These are phyloP conservation scores for Aspergillus sp. DNA, from an alignment of 2,329 filamentous ascomycete genomes.

Conservation along the genomic window DNA sequence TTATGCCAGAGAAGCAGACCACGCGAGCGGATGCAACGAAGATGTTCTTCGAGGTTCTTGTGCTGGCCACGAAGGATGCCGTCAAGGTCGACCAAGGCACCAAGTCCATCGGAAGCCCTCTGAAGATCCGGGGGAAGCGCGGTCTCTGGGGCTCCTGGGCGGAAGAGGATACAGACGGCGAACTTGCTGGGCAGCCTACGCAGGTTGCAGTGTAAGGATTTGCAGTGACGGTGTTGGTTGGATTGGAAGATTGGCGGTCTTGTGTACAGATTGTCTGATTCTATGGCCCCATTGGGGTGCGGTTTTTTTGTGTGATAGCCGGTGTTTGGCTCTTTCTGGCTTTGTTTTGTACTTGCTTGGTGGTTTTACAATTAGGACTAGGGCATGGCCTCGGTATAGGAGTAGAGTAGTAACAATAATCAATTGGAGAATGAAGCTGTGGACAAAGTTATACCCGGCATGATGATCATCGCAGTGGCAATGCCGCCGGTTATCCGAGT, in stretches of 20 bases:
- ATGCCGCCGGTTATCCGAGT: too few species aligned
- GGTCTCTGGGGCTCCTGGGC: slow-evolving; percentile 98
- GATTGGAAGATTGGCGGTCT: too few species aligned
- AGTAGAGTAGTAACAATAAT: too few species aligned
- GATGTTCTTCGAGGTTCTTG: slow-evolving; percentile 98
- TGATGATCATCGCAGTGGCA: too few species aligned
- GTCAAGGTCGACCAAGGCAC: slow-evolving; percentile 88
- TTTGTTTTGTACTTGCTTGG: too few species aligned
- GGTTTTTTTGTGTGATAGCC: slow-evolving; percentile 1
- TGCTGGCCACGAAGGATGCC: slow-evolving; percentile 93
- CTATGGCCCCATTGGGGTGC: not conserved
- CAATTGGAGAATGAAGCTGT: too few species aligned
- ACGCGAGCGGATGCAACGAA: slow-evolving; percentile 88
- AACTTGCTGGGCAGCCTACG: slow-evolving; percentile 28
- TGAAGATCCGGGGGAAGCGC: slow-evolving; percentile 79
- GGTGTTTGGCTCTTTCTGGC: too few species aligned
- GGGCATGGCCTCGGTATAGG: too few species aligned
- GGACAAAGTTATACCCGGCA: too few species aligned
- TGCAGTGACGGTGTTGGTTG: too few species aligned
- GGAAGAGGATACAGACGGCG: slow-evolving; percentile 51
- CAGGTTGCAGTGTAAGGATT: slow-evolving; percentile 15
- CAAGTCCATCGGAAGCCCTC: slow-evolving; percentile 62
- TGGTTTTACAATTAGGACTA: too few species aligned
- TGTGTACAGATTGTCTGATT: too few species aligned
- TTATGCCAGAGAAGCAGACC: slow-evolving; percentile 72